Evolutionary conservation across 164 flowering plant species (phyloP).

Genomic region (Vitis riparia): DNA sequence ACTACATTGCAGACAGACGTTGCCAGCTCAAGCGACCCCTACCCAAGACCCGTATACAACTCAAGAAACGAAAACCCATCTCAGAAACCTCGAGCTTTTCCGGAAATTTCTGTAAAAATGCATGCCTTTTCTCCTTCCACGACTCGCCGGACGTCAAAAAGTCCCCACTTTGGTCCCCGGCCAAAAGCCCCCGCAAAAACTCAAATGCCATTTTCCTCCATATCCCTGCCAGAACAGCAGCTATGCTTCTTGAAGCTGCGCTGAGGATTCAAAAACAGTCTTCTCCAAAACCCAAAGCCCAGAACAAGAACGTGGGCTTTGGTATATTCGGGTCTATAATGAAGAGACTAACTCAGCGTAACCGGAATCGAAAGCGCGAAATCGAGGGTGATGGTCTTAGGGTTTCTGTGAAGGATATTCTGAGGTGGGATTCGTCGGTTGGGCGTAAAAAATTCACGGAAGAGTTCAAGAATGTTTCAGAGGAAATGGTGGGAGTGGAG

Average conservation of each 20-base stretch:
- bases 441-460: conserved; percentile 5
- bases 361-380: conserved; percentile 14
- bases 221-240: conserved; percentile 63
- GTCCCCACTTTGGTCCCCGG: conserved; percentile 49
- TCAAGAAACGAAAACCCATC: conserved; percentile 47
- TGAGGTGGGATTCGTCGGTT: conserved; percentile 35
- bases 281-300: conserved; percentile 27
- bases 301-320: conserved; percentile 30
- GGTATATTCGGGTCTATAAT: conserved; percentile 63
- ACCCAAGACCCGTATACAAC: conserved; percentile 23
- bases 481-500: conserved; percentile 2
- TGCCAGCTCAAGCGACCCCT: conserved; percentile 23
- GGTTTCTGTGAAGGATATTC: conserved; percentile 30
- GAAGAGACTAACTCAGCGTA: conserved; percentile 43
- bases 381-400: conserved; percentile 16
- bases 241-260: conserved; percentile 72
- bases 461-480: neutral
- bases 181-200: conserved; percentile 41
- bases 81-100: conserved; percentile 22
- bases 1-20: conserved; percentile 57
- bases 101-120: conserved; percentile 38
- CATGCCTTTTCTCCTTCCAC: conserved; percentile 53
- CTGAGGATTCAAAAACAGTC: conserved; percentile 55
- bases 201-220: conserved; percentile 47
- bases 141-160: conserved; percentile 49